Evolutionary conservation across 2,329 filamentous ascomycete species (phyloP).

Genomic region (Helminthosporium solani): DNA sequence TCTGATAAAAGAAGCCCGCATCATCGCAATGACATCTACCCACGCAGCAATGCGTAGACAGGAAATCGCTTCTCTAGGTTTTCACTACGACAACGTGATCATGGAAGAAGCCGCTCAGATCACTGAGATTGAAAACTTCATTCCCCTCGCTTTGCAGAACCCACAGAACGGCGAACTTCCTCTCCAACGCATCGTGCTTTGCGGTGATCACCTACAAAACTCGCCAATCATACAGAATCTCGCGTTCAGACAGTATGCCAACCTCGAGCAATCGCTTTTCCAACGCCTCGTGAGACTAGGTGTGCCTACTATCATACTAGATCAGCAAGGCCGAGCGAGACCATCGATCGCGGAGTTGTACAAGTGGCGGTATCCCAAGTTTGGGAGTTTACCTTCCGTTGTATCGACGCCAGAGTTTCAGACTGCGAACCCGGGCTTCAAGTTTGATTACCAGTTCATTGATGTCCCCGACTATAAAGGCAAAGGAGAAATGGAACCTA

Average conservation of each 20-base stretch:
- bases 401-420: conserved; percentile 69
- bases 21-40: conserved; percentile 98
- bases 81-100: conserved; percentile 95
- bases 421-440: conserved; percentile 85
- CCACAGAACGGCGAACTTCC: conserved; percentile 70
- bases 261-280: conserved; percentile 94
- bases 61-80: conserved; percentile 88
- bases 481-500: conserved; percentile 82
- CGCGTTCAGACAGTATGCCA: conserved; percentile 91
- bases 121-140: conserved; percentile 95
- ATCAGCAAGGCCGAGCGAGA: conserved; percentile 89
- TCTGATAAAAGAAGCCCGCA: conserved; percentile 90
- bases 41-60: conserved; percentile 92
- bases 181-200: conserved; percentile 85
- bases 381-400: conserved; percentile 78
- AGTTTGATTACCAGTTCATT: conserved; percentile 95
- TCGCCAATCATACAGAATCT: conserved; percentile 93
- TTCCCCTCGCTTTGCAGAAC: conserved; percentile 89
- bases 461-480: conserved; percentile 93
- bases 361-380: conserved; percentile 83
- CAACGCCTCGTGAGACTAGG: conserved; percentile 85
- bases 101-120: conserved; percentile 99
- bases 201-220: conserved; percentile 95
- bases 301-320: conserved; percentile 85
- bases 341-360: conserved; percentile 87